Evolutionary conservation across 2,329 filamentous ascomycete genomes (phyloP).

Genomic region (Monilinia vaccinii-corymbosi): DNA sequence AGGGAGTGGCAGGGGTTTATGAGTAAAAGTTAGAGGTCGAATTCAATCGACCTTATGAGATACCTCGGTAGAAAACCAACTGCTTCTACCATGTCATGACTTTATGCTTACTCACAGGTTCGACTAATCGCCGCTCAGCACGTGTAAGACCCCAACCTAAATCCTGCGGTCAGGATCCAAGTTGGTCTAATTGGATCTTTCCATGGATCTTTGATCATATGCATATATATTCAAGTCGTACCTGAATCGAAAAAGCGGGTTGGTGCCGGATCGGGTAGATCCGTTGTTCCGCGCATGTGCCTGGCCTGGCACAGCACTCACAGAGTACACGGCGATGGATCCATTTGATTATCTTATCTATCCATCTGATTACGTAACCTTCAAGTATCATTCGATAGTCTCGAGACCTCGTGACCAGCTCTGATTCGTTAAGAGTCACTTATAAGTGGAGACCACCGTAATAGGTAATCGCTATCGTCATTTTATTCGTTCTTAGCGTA

Average conservation of each 20-base stretch:
- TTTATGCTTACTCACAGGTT: background rate
- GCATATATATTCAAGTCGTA: no score
- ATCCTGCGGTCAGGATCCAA: no score
- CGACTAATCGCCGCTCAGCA: background rate
- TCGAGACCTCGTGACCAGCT: background rate
- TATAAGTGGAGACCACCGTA: slow-evolving; percentile 1
- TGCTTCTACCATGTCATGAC: background rate
- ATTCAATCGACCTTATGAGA: slow-evolving; percentile 6
- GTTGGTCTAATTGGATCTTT: no score
- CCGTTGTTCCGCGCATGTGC: no score
- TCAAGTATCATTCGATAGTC: no score
- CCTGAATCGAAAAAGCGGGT: no score
- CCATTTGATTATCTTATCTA: no score
- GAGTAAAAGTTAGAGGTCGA: slow-evolving; percentile 1
- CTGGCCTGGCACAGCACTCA: no score
- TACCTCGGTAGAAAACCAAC: slow-evolving; percentile 2
- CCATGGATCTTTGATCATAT: background rate
- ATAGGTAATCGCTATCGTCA: slow-evolving; percentile 9
- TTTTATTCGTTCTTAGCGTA: background rate
- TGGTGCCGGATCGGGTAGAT: no score
- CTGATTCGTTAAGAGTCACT: background rate
- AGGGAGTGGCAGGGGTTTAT: slow-evolving; percentile 9
- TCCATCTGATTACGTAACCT: no score
- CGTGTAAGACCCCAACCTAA: no score
- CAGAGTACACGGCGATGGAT: no score